Evolutionary conservation across 495 filamentous ascomycete genomes (phyloP).

Genomic region (Pseudoneurospora amorphoporcata): DNA sequence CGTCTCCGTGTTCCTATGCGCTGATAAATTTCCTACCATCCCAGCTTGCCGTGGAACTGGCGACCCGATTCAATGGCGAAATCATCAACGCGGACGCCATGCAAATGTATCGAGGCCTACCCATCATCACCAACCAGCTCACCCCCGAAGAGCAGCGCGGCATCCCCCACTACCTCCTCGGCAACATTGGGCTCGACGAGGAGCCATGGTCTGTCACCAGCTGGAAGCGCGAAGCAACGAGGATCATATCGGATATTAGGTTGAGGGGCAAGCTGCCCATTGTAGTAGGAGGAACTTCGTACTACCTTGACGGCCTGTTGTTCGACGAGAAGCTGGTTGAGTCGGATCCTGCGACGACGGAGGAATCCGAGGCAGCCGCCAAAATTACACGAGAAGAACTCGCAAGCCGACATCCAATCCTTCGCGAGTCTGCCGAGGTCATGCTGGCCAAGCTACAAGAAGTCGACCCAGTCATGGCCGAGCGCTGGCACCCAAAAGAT

Average conservation of each 20-base stretch:
- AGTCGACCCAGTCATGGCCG: constrained; percentile 84
- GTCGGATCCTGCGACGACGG: constrained; percentile 25
- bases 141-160: constrained; percentile 61
- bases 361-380: constrained; percentile 4
- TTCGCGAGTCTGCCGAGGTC: constrained; percentile 55
- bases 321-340: constrained; percentile 57
- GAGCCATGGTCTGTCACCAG: constrained; percentile 70
- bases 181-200: constrained; percentile 59
- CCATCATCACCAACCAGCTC: constrained; percentile 94
- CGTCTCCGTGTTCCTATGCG: neutral
- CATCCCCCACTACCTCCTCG: constrained; percentile 82
- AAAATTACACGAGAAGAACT: constrained; percentile 23
- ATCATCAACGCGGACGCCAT: constrained; percentile 98
- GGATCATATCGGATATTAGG: constrained; percentile 67
- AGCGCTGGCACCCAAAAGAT: constrained; percentile 90
- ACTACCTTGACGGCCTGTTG: constrained; percentile 82
- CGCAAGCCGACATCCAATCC: constrained; percentile 52
- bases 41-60: constrained; percentile 87
- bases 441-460: constrained; percentile 61
- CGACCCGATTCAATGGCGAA: constrained; percentile 77
- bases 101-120: constrained; percentile 90
- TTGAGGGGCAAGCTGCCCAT: constrained; percentile 71
- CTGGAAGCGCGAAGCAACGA: constrained; percentile 59
- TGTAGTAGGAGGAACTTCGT: constrained; percentile 88
- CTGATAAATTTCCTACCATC: neutral